Evolutionary conservation across 257 asterid species (phyloP), one percentile per base, ranked within the genome.

Genomic region (Hygrophila difformis): DNA sequence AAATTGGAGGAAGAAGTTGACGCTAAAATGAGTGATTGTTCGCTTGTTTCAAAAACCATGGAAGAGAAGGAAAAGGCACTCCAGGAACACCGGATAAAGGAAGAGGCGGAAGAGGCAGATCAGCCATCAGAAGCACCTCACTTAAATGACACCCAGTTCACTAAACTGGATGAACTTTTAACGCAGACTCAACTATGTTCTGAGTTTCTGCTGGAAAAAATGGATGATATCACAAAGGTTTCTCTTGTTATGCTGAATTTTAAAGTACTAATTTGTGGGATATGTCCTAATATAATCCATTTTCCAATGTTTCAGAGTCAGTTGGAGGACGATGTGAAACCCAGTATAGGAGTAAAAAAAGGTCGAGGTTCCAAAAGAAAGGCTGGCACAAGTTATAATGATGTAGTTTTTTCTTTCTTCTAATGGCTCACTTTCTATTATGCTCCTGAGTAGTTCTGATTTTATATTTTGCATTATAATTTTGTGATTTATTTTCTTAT

Each of bases 141-240:
- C 20, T 41, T 91, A 77, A 76, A 74, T 63, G 95, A 80, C 55
- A 47, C 53, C 49, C 92, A 78, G 73, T 86, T 78, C 60, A 63
- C 62, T 45, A 91, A 82, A 54, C 70, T 86, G 49, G 96, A 91
- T n/a, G 96, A 91, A 78, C 96, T 91, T 51, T 77, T 91, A 59
- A 76, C 89, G 11, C 99, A 86, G 73, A 78, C 96, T 23, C 86
- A 86, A 33, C 91, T 91, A 55, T 91, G 72, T 69, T 74, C 96
- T 2, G 93, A 86, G 75, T 91, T 91, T 68, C 66, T 91, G 56
- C 79, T 86, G 60, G 99, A 91, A 60, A 86, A 91, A 70, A 91
- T 91, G 95, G 95, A 91, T 45, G 82, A 83, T 49, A 91, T 91
- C 20, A 68, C 92, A 18, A 74, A 61, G 87, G 96, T 78, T 62